Conservation (phyloP, 768 basidiomycete species). For the Leccinum barrowsii region DNA sequence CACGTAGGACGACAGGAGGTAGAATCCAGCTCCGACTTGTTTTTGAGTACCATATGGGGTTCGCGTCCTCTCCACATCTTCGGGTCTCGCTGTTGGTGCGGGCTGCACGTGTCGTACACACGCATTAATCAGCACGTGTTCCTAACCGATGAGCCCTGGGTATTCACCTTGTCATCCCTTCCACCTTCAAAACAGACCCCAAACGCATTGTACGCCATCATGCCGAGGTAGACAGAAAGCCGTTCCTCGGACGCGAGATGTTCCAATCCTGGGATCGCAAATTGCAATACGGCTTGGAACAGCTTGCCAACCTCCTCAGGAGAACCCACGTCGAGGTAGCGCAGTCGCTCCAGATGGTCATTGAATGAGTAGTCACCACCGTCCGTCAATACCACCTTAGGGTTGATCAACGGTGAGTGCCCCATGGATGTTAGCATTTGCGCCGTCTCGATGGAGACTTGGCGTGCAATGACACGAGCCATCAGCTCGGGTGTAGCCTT, state of each 20-base stretch:
- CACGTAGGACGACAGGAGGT: constrained; percentile 72
- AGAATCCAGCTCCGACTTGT: constrained; percentile 75
- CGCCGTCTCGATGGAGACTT: constrained; percentile 59
- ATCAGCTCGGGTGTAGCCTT: constrained; percentile 53
- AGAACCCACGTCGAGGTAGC: constrained; percentile 56
- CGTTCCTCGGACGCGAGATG: constrained; percentile 64
- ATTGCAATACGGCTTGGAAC: constrained; percentile 51
- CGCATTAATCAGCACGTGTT: neutral
- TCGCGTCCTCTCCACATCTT: constrained; percentile 71
- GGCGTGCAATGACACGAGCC: constrained; percentile 69
- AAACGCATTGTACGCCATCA: constrained; percentile 73
- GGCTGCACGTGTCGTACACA: constrained; percentile 40
- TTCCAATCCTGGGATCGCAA: constrained; percentile 69
- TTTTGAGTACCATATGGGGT: constrained; percentile 72
- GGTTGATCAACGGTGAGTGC: constrained; percentile 6
- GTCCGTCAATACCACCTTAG: constrained; percentile 35
- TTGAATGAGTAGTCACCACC: constrained; percentile 56
- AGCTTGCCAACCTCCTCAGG: constrained; percentile 48
- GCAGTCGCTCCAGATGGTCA: constrained; percentile 75
- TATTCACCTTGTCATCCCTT: constrained; percentile 63
- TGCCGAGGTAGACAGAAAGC: constrained; percentile 58
- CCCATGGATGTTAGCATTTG: constrained; percentile 44
- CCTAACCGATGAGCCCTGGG: neutral
- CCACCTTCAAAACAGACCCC: constrained; percentile 68
- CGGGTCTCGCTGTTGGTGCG: constrained; percentile 49